A percentile compares a stretch with the other conserved stretches of the same genome.
Evolutionary conservation across 2,329 filamentous ascomycete species (phyloP).

Genomic region (Monosporascus sp.): DNA sequence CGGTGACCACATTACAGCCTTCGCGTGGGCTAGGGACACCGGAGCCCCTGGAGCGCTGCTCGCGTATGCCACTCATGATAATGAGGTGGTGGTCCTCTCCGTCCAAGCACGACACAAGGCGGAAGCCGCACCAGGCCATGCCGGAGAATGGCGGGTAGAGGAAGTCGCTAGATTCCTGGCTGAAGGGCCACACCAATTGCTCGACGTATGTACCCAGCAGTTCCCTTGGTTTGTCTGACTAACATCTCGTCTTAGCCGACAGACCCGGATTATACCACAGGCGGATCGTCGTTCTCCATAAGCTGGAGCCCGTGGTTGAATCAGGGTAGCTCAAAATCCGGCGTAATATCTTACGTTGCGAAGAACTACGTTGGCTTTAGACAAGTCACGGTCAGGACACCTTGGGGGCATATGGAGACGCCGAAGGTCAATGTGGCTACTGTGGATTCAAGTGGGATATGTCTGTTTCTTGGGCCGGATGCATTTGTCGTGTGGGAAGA

Average conservation of each 20-base stretch:
- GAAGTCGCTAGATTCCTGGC: conserved; percentile 46
- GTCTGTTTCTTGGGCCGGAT: conserved; percentile 44
- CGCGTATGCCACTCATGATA: conserved; percentile 46
- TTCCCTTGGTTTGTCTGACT: background rate
- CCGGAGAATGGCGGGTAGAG: conserved; percentile 40
- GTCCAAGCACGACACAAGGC: conserved; percentile 34
- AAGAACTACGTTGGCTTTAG: conserved; percentile 52
- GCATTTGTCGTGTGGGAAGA: conserved; percentile 54
- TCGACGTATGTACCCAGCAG: conserved; percentile 23
- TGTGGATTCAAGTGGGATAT: conserved; percentile 41
- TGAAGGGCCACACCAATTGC: conserved; percentile 36
- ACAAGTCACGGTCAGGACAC: conserved; percentile 35
- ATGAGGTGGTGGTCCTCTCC: conserved; percentile 46
- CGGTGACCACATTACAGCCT: conserved; percentile 39
- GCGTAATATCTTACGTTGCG: conserved; percentile 45
- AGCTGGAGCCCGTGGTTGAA: conserved; percentile 51
- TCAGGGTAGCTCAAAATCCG: conserved; percentile 28
- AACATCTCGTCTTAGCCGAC: conserved; percentile 13
- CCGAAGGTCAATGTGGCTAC: conserved; percentile 35
- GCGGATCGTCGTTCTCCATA: conserved; percentile 44
- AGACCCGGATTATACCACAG: conserved; percentile 46
- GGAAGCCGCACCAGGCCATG: conserved; percentile 10
- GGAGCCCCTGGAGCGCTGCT: conserved; percentile 38
- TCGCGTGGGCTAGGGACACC: conserved; percentile 47
- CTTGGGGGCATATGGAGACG: conserved; percentile 29